Base-by-base conservation (phyloP, 2,329 filamentous ascomycete genomes). In the Aspergillus eucalypticola region DNA sequence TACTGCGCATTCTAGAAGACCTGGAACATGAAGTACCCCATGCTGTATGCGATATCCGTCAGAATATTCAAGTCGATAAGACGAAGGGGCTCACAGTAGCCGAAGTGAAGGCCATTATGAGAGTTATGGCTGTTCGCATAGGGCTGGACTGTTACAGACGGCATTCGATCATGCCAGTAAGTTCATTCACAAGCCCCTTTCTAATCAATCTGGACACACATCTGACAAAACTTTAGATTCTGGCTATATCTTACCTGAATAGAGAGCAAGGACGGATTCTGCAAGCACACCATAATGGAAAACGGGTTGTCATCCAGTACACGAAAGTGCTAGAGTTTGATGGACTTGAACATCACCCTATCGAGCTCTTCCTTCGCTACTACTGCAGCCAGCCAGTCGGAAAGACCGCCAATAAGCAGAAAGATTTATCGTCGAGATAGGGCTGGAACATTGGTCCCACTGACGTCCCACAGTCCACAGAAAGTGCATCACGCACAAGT, bases 291-390 rank as follows among this genome's bases (percentile, higher is more conserved):
- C 55, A 63, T 35, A 27, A 49, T 32, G 55, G 58, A 8, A 29
- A 27, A 7, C 41, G 52, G 23, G 38, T 63, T 38, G 39, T 59
- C 17, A 59, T 63, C 23, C 55, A 60, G 32, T 55, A 54, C 38
- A 46, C 50, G 23, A 39, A 58, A 13, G 23, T 49, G 27, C 15
- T 58, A 3, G 39, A 60, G 6, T 35, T 58, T 17, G 49, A 38
- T 5, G 25, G 57, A 4, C 21, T 48, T 7, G 29, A 29, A 2
- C 39, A 52, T 15, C 46, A 29, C 23, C 27, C 58, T 4, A 35
- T 56, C 4, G 58, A 58, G 15, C 52, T 41, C 23, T 63, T 63
- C n/a, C 29, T 54, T 27, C 55, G 52, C 15, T 63, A 61, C 25
- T 63, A 58, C 32, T 56, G 53, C 29, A 55, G 61, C 17, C 44